Evolutionary conservation across 768 basidiomycete species (phyloP).

Genomic region (Lentinula guzmanii): DNA sequence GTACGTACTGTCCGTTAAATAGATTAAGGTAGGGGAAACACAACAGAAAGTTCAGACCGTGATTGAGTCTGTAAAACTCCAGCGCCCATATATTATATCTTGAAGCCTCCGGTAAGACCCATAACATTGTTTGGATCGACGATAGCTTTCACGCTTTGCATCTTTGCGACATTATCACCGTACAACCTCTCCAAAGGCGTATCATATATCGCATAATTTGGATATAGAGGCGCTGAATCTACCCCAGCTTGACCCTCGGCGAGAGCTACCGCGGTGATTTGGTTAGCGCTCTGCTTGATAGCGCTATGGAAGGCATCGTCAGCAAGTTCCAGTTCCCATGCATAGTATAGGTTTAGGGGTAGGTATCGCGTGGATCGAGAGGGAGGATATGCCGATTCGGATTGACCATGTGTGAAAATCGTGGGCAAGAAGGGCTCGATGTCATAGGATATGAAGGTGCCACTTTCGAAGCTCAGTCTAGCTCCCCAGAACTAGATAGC

Average conservation of each 20-base stretch:
- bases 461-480: slow-evolving; percentile 18
- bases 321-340: slow-evolving; percentile 31
- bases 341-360: slow-evolving; percentile 42
- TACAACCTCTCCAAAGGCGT: slow-evolving; percentile 48
- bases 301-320: slow-evolving; percentile 38
- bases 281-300: slow-evolving; percentile 28
- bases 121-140: slow-evolving; percentile 59
- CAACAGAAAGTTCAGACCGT: too few species aligned
- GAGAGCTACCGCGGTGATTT: slow-evolving; percentile 32
- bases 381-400: slow-evolving; percentile 42
- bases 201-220: slow-evolving; percentile 53
- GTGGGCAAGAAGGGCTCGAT: slow-evolving; percentile 31
- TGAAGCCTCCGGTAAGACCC: slow-evolving; percentile 64
- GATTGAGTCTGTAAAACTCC: too few species aligned
- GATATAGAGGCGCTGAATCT: slow-evolving; percentile 38
- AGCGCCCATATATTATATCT: slow-evolving; percentile 23
- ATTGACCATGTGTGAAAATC: slow-evolving; percentile 30
- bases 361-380: slow-evolving; percentile 26
- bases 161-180: slow-evolving; percentile 6
- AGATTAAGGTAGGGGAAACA: too few species aligned
- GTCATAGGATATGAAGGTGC: slow-evolving; percentile 27
- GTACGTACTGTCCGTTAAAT: too few species aligned
- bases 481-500: slow-evolving; percentile 24
- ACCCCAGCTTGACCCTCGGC: slow-evolving; percentile 32
- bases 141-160: slow-evolving; percentile 32